Percentiles rank a stretch among this genome's conserved stretches.
Conservation (phyloP, 441 rosid species). For the Pelargonium citronellum region DNA sequence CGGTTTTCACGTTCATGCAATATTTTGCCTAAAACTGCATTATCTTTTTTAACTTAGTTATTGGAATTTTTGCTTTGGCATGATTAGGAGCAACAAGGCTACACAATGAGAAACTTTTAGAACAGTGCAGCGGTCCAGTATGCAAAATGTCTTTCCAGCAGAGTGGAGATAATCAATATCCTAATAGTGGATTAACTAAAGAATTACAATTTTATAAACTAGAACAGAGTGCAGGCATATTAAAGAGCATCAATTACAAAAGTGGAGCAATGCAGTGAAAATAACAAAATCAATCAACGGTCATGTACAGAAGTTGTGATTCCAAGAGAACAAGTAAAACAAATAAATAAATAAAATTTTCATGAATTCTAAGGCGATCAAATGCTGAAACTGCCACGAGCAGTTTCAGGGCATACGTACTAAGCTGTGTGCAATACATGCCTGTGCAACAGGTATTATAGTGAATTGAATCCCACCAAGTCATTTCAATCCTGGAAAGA, state of each 20-base stretch:
- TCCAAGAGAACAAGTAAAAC: background rate
- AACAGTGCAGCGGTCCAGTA: no score
- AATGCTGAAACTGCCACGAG: background rate
- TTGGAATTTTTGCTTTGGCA: background rate
- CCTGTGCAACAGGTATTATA: background rate
- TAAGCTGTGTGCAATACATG: background rate
- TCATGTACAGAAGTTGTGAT: background rate
- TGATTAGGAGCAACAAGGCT: background rate
- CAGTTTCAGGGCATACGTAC: no score
- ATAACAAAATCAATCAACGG: no score
- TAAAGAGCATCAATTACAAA: background rate
- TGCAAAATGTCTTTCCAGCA: no score
- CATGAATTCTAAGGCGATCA: background rate
- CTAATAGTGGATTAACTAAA: no score
- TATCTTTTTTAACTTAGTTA: no score
- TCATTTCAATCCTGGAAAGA: background rate
- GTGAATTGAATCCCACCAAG: background rate
- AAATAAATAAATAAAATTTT: no score
- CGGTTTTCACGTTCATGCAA: no score
- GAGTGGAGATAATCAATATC: no score
- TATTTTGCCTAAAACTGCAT: no score
- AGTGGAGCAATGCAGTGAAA: background rate
- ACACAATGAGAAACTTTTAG: background rate
- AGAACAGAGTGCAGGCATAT: background rate
- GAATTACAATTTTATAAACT: no score